Base-by-base conservation (phyloP, 257 asterid species). In the Galeopsis tetrahit region DNA sequence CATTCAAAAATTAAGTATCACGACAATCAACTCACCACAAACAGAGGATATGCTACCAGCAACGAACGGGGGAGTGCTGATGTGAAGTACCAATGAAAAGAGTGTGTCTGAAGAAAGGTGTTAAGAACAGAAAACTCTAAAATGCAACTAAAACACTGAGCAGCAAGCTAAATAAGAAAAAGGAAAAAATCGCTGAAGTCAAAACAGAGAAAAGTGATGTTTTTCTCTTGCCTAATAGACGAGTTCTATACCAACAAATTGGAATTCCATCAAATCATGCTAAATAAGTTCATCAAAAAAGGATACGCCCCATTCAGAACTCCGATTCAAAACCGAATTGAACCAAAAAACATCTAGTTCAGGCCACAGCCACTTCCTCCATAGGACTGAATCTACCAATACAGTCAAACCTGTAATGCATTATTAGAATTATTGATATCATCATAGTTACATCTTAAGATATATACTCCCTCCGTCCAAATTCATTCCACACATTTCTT, bases 301-400 rank as follows among this genome's bases (percentile, higher is more conserved):
- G 97, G 99, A 95, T 95, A 95, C 99, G 76, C 99, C 99, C 98
- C 99, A 95, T 77, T 95, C 98, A 43, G 98, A 92, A 86, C 99
- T 92, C 67, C 93, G 87, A 77, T 95, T 95, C 82, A 95, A 83
- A 62, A 95, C 92, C 0, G 99, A 92, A 83, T 95, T 95, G 86
- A 95, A 95, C 99, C 99, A 95, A 75, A 92, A 90, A 75, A 95
- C 98, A 83, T 92, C 96, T 39, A 92, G 68, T 72, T 92, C 99
- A 74, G 99, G 97, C 99, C 97, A 95, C 73, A 87, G 77, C 79
- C 76, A 66, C 83, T 67, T 90, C 84, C 87, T 88, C 99, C 99
- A 92, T 75, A 89, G 74, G 79, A 90, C 75, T 69, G 97, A 88
- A 81, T 95, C 99, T 13, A 92, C 82, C 70, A 90, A 69, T 42